Base-by-base conservation (phyloP, 2,329 filamentous ascomycete species). In the Alternaria arborescens region DNA sequence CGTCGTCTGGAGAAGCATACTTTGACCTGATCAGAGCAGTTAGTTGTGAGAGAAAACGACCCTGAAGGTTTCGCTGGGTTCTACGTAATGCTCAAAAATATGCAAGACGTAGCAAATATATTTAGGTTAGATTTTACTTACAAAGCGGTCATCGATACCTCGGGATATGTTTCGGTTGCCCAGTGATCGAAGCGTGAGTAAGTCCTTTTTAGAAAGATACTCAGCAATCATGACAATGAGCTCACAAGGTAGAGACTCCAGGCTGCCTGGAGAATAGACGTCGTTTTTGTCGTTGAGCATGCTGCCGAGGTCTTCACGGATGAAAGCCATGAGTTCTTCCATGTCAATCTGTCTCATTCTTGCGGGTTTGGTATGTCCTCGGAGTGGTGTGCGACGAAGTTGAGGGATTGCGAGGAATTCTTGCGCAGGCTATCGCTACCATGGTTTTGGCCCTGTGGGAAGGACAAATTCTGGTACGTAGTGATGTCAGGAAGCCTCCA, bases 401-500 rank as follows among this genome's bases (percentile, higher is more conserved):
- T 12, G 32, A 20, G 8, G n/a, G 6, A 18, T 34, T 40, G 32
- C 28, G 12, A 36, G 32, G 18, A 30, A 54, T 46, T 54, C 18
- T 28, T 10, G 41, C 38, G 26, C 28, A 34, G 38, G 28, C 32
- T 5, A 24, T 46, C 14, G 44, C 26, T 43, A 54, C 55, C 59
- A 61, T 50, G 18, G 50, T 58, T 51, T 32, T 34, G 11, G 30
- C 18, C 54, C 57, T 52, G 43, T 56, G 56, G 52, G 58, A 50
- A 54, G 36, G 48, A 5, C 11, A 22, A 47, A 16, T 16, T 26
- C 26, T 57, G 54, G 38, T 48, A 36, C 41, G 4, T 11, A 20
- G 28, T 8, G 18, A 30, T 20, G 28, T 28, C 28, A 30, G 28
- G 28, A 30, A 30, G 3, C 28, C 28, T 0, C 28, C 28, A 1